These are phyloP conservation scores for Pseudocercospora fijiensis DNA, from an alignment of 2,329 filamentous ascomycete genomes.

Conservation along the genomic window DNA sequence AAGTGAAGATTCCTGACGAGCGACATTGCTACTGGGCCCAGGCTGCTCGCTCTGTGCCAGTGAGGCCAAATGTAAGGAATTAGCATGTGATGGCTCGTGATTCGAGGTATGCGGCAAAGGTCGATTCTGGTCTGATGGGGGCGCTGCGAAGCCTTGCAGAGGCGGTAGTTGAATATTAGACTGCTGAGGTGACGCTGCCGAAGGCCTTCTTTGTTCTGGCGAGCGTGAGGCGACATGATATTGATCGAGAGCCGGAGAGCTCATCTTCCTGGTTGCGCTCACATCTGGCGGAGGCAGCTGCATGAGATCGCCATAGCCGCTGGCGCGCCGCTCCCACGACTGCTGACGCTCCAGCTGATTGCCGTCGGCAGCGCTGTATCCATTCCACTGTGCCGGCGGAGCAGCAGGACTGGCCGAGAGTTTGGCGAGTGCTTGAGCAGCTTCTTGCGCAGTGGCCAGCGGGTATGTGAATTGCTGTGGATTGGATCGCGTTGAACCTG, in stretches of 20 bases:
- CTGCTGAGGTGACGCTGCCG: constrained; percentile 38
- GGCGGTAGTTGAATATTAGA: constrained; percentile 44
- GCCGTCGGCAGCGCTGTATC: constrained; percentile 22
- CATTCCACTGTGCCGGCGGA: constrained; percentile 28
- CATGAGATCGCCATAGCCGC: constrained; percentile 41
- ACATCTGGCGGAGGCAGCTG: constrained; percentile 43
- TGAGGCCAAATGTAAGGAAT: constrained; percentile 16
- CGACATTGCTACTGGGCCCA: neutral
- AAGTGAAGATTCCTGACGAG: neutral
- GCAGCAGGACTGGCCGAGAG: constrained; percentile 32
- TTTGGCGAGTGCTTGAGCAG: constrained; percentile 40
- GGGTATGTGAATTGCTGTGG: constrained; percentile 21
- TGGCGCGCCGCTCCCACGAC: constrained; percentile 32
- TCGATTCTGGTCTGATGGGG: constrained; percentile 18
- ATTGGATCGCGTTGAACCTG: constrained; percentile 19
- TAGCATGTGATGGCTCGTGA: constrained; percentile 20
- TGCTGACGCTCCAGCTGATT: constrained; percentile 23
- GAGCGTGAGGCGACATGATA: constrained; percentile 49
- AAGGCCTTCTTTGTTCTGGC: constrained; percentile 43
- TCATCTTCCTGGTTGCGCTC: constrained; percentile 35
- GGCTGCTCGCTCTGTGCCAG: neutral
- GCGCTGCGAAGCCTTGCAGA: constrained; percentile 38
- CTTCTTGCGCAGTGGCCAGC: constrained; percentile 38
- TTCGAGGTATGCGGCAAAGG: constrained; percentile 28
- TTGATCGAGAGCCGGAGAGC: constrained; percentile 49